phyloP scores from a whole-genome alignment of 106 monocot genomes.

The Dendrobium nobile region DNA sequence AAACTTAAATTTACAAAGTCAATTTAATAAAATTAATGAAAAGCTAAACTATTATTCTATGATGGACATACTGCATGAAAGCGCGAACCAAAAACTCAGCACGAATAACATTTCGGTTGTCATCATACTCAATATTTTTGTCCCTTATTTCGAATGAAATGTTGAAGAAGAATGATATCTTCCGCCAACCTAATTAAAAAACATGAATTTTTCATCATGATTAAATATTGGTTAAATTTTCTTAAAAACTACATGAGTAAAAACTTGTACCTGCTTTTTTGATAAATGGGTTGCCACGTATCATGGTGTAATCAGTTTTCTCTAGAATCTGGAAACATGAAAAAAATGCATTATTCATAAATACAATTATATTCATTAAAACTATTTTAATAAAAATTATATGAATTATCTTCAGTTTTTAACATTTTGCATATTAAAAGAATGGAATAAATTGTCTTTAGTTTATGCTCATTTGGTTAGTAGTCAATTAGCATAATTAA shows the following conservation, averaged over 20 bases:
- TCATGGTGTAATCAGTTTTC: constrained; percentile 81
- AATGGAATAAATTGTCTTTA: background rate
- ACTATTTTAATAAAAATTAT: background rate
- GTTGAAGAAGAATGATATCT: constrained; percentile 92
- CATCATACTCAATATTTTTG: constrained; percentile 85
- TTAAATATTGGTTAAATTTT: background rate
- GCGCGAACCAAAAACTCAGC: constrained; percentile 92
- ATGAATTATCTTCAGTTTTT: background rate
- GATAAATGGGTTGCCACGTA: constrained; percentile 71
- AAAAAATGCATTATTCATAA: background rate
- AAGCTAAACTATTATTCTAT: constrained; percentile 1
- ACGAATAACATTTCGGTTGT: constrained; percentile 74
- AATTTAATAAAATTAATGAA: constrained; percentile 1
- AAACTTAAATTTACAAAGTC: constrained; percentile 2
- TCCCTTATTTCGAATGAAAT: constrained; percentile 94
- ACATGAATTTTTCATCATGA: background rate
- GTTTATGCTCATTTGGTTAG: background rate
- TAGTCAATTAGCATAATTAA: background rate
- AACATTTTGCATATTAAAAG: background rate
- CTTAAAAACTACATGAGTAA: background rate
- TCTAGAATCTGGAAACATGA: constrained; percentile 68
- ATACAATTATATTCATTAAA: background rate
- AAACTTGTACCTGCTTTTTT: constrained; percentile 73
- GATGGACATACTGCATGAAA: constrained; percentile 74
- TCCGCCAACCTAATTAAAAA: constrained; percentile 77